Conservation (phyloP, 257 asterid species). For the Perilla frutescens region DNA sequence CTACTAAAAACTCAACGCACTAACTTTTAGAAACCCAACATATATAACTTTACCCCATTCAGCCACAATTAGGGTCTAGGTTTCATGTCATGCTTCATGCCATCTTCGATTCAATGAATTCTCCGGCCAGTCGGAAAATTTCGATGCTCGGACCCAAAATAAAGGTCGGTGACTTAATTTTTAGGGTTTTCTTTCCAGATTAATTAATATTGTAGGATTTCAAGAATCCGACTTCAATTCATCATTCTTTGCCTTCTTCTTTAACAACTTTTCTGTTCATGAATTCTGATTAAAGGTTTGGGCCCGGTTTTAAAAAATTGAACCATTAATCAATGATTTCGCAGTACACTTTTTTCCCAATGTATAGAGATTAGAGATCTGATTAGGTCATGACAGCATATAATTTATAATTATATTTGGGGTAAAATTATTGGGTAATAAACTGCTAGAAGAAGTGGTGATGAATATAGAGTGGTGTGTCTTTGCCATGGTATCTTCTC, state of each 20-base stretch:
- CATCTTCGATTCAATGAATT: constrained; percentile 19
- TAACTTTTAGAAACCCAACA: constrained; percentile 36
- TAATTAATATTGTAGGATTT: not conserved
- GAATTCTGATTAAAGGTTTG: not conserved
- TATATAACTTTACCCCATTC: constrained; percentile 20
- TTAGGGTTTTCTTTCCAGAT: constrained; percentile 25
- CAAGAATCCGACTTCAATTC: constrained; percentile 3
- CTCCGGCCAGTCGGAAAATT: constrained; percentile 24
- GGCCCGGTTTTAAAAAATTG: not conserved
- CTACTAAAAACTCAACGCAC: constrained; percentile 50
- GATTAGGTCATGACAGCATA: not conserved
- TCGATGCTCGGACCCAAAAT: constrained; percentile 32
- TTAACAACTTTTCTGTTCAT: not conserved
- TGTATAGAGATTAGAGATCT: constrained; percentile 34
- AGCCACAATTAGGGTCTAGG: constrained; percentile 39
- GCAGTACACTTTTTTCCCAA: not conserved
- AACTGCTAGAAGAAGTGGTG: constrained; percentile 5
- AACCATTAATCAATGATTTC: constrained; percentile 13
- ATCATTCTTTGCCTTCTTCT: constrained; percentile 1
- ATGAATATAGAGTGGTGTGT: not conserved
- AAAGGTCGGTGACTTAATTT: constrained; percentile 34
- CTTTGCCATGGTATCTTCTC: not conserved
- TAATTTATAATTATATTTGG: not conserved
- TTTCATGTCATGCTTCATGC: constrained; percentile 39
- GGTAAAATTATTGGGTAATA: constrained; percentile 17